These are phyloP conservation scores for Abortiporus biennis DNA, from an alignment of 1,284 basidiomycete species.

Conservation along the genomic window DNA sequence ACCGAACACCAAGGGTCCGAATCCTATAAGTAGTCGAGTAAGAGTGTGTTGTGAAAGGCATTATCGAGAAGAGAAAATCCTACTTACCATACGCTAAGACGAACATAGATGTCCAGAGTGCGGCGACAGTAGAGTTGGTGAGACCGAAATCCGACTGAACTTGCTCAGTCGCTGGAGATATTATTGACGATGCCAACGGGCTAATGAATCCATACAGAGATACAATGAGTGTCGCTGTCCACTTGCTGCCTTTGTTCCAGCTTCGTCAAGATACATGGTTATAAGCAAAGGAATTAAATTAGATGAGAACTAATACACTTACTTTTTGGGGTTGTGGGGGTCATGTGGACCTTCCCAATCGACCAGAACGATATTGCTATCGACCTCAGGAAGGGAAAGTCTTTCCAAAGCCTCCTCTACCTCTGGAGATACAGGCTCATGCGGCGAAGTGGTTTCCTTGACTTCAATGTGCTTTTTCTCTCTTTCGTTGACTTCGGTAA, in stretches of 20 bases:
- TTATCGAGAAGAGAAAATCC: background rate
- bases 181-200: constrained; percentile 66
- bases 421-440: too few relatives aligned
- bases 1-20: constrained; percentile 49
- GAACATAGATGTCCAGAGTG: constrained; percentile 63
- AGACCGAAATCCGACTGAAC: constrained; percentile 54
- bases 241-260: constrained; percentile 56
- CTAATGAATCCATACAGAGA: constrained; percentile 63
- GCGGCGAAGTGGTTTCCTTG: too few relatives aligned
- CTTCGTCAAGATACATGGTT: constrained; percentile 24
- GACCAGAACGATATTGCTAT: too few relatives aligned
- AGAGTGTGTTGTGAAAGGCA: background rate
- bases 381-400: too few relatives aligned
- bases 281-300: constrained; percentile 1
- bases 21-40: constrained; percentile 21
- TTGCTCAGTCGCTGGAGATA: constrained; percentile 56
- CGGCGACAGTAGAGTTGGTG: constrained; percentile 42
- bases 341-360: constrained; percentile 57
- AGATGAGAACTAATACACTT: constrained; percentile 10
- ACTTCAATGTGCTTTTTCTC: too few relatives aligned
- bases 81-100: constrained; percentile 55
- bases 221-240: constrained; percentile 55
- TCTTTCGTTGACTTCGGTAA: too few relatives aligned
- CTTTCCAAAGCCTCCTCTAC: too few relatives aligned
- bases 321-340: constrained; percentile 58